Evolutionary conservation across 495 filamentous ascomycete genomes (phyloP), one percentile per base, ranked within the genome.

Genomic region (Rhypophila decipiens): DNA sequence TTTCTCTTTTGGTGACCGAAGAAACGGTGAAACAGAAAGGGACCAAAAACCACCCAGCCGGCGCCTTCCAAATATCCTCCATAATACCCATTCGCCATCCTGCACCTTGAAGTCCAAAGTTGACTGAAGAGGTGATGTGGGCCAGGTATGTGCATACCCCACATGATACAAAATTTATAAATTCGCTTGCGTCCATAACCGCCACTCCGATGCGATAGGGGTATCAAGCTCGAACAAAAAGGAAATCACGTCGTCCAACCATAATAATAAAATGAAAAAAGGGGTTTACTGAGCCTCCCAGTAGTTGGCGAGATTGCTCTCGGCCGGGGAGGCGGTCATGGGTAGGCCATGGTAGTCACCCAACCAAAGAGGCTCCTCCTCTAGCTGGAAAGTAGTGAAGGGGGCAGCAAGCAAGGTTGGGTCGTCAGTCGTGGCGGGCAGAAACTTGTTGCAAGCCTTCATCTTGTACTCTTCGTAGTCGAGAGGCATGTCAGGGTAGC

Each of bases 401-500:
- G 38, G 53, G 20, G 55, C 34, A 5, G 50, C 35, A 42, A 61
- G 47, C 24, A 67, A 55, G 3, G 59, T 63, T 8, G 65, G 55
- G 34, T 65, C 62, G 11, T 65, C 58, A 20, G 67, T 48, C 12
- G 63, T 54, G 4, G 55, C 60, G 13, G 62, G 58, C 42, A 74
- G 50, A 46, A 69, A 66, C 48, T 71, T 72, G 63, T 58, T 66
- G 27, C 58, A 47, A 3, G 56, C 57, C 60, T 83, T 74, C 64
- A 85, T 77, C 60, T 80, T 79, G 53, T 60, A 62, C 38, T 44
- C 46, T 40, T 52, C 55, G 35, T 83, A 77, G 44, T 83, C 79
- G 42, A 82, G 79, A n/a, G 72, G 68, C 10, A 83, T 58, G 46
- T 82, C 79, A 53, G 68, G 72, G 29, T 68, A 71, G 39, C 74